phyloP scores from a whole-genome alignment of 116 monocot genomes.

The Phalaenopsis hybrid region DNA sequence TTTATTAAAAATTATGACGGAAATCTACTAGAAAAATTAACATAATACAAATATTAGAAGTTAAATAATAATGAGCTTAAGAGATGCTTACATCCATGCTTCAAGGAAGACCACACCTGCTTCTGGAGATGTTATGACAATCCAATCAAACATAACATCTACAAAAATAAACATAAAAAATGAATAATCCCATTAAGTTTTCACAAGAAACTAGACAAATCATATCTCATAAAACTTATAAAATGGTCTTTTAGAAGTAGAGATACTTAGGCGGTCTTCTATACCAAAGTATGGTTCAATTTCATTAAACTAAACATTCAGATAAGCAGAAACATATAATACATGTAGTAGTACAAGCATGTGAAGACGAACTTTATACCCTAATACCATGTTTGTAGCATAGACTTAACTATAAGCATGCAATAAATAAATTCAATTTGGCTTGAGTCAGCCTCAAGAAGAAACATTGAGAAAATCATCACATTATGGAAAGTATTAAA shows the following conservation, averaged over 20 bases:
- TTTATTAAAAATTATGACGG: background rate
- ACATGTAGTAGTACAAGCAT: background rate
- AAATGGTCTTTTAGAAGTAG: background rate
- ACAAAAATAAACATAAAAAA: constrained; percentile 6
- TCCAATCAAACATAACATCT: constrained; percentile 84
- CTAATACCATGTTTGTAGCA: background rate
- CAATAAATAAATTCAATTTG: background rate
- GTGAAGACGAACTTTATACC: background rate
- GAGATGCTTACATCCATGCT: constrained; percentile 86
- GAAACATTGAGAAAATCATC: background rate
- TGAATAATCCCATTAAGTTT: background rate
- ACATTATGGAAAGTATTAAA: no score
- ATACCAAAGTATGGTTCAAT: background rate
- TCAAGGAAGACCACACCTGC: constrained; percentile 81
- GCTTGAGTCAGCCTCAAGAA: background rate
- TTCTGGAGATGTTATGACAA: constrained; percentile 95
- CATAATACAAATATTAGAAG: background rate
- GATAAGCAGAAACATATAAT: background rate
- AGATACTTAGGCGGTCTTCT: background rate
- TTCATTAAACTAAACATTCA: background rate
- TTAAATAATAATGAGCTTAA: background rate
- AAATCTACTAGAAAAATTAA: background rate
- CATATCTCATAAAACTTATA: background rate
- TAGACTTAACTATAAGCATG: background rate
- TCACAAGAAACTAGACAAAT: background rate